Evolutionary conservation across 176 grass and related monocot species (phyloP), one percentile per base, ranked within the genome.

Genomic region (Saccharum officinarum): DNA sequence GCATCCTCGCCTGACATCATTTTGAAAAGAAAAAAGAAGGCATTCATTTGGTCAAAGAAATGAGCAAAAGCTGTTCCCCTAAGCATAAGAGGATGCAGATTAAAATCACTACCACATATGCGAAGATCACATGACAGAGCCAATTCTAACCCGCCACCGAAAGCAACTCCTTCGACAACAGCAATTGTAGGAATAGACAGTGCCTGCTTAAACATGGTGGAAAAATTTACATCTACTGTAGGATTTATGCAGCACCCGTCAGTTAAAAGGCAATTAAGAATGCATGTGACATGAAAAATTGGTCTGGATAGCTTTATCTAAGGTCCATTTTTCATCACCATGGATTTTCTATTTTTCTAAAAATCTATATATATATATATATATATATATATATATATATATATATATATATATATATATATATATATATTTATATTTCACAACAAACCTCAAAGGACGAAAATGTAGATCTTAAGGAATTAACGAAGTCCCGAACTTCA

Each of bases 111-210:
- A 99, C 97, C 93, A 73, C 92, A 99, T 75, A 99, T 84, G 63
- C 92, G 92, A 77, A 96, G 83, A 88, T 99, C 93, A 61, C 97
- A 99, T 50, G 92, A 96, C 76, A 99, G 92, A 86, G 83, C 93
- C 88, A 99, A 84, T 89, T 99, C 93, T 80, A 94, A 80, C 10
- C 93, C 97, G 39, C 93, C 92, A 17, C 97, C 97, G 42, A 96
- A 89, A 65, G 97, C 93, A 78, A 88, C 93, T 80, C 97, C 97
- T 96, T 99, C 93, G 30, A 96, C 54, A 76, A 92, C 87, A 84
- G 93, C 92, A 80, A 99, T 91, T 65, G 97, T 92, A 81, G 93
- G 93, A 83, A 94, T 85, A 31, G 84, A 79, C n/a, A 99, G 88
- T 84, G 81, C 87, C 97, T 99, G 77, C 6, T 70, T 25, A 23